These are phyloP conservation scores for Magnusiomyces ingens DNA, from an alignment of 1,139 yeast genomes.

Conservation along the genomic window DNA sequence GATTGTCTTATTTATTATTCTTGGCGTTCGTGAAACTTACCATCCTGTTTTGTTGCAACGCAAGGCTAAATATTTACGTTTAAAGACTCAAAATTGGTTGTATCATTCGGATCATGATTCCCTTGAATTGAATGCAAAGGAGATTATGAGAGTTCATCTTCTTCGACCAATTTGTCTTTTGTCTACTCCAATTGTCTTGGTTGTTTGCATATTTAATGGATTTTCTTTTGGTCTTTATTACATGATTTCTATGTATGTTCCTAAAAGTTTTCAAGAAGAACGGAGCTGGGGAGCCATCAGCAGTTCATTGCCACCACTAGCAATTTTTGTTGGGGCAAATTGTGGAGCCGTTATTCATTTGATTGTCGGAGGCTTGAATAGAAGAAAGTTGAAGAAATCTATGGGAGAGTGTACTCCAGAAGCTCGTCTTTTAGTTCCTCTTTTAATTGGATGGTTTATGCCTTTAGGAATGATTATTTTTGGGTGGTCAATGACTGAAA, in stretches of 20 bases:
- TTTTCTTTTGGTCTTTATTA: conserved; percentile 44
- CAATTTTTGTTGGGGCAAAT: conserved; percentile 51
- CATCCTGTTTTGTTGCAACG: conserved; percentile 55
- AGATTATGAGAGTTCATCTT: conserved; percentile 37
- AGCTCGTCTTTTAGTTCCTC: conserved; percentile 49
- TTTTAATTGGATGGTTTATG: conserved; percentile 40
- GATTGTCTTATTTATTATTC: conserved; percentile 41
- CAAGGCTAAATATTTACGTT: conserved; percentile 51
- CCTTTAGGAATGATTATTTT: conserved; percentile 70
- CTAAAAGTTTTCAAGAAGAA: conserved; percentile 31
- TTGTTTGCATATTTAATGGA: conserved; percentile 39
- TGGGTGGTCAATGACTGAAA: conserved; percentile 60
- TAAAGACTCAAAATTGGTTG: conserved; percentile 50
- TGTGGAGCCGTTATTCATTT: conserved; percentile 44
- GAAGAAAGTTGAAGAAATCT: conserved; percentile 30
- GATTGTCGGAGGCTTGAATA: conserved; percentile 30
- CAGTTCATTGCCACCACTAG: conserved; percentile 50
- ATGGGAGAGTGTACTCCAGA: conserved; percentile 50
- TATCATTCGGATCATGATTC: conserved; percentile 41
- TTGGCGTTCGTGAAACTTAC: conserved; percentile 65
- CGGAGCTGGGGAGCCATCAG: conserved; percentile 38
- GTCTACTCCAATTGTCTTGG: conserved; percentile 40
- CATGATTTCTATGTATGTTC: conserved; percentile 37
- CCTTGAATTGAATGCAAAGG: conserved; percentile 35
- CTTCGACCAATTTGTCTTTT: conserved; percentile 42